These are phyloP conservation scores for Decorospora gaudefroyi DNA, from an alignment of 2,329 filamentous ascomycete species.

Conservation along the genomic window DNA sequence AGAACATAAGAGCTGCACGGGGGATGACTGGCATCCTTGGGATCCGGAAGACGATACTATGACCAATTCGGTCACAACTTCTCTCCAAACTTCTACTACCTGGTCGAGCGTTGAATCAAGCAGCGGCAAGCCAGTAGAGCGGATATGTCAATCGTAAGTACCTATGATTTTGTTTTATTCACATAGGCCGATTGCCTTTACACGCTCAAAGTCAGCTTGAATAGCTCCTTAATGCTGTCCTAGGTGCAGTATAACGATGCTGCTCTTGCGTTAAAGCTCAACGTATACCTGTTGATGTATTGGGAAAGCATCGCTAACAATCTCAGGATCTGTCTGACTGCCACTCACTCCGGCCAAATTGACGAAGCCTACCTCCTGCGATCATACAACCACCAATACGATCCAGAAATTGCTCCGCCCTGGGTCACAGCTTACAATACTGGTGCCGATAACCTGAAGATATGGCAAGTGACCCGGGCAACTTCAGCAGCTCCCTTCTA, in stretches of 20 bases:
- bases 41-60: slow-evolving; percentile 11
- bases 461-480: slow-evolving; percentile 59
- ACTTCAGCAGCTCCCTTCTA: slow-evolving; percentile 60
- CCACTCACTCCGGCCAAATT: slow-evolving; percentile 54
- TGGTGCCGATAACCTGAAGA: slow-evolving; percentile 52
- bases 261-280: too few relatives aligned
- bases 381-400: slow-evolving; percentile 55
- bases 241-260: too few relatives aligned
- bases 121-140: slow-evolving; percentile 27
- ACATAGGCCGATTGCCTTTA: too few relatives aligned
- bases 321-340: slow-evolving; percentile 53
- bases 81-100: slow-evolving; percentile 25
- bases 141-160: slow-evolving; percentile 48
- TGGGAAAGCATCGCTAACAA: slow-evolving; percentile 1
- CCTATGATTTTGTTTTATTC: not conserved
- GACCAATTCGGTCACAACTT: slow-evolving; percentile 7
- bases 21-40: slow-evolving; percentile 54
- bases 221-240: too few relatives aligned
- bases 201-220: too few relatives aligned
- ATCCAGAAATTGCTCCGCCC: slow-evolving; percentile 46
- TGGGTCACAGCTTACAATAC: slow-evolving; percentile 57
- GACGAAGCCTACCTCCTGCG: slow-evolving; percentile 56
- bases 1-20: slow-evolving; percentile 50
- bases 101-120: slow-evolving; percentile 22
- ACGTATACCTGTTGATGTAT: too few relatives aligned